These are phyloP conservation scores for Litsea cubeba DNA, from an alignment of 164 flowering plant species.

Conservation along the genomic window DNA sequence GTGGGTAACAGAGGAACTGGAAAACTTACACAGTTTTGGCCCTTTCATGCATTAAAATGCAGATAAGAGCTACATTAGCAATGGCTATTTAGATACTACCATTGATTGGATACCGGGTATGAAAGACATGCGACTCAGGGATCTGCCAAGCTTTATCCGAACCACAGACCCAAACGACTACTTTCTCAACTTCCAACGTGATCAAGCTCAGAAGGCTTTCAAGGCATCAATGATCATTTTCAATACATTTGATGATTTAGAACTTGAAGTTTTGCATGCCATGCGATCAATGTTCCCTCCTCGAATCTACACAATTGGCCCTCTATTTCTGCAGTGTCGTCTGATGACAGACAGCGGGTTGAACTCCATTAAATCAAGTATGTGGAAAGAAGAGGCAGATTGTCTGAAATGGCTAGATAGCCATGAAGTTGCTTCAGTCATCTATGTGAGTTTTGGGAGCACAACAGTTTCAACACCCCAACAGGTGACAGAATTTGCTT, in stretches of 20 bases:
- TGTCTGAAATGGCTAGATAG: slow-evolving; percentile 22
- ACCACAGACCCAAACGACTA: no score
- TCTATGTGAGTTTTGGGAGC: slow-evolving; percentile 29
- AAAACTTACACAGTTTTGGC: background rate
- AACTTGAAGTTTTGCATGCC: background rate
- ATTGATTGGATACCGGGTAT: no score
- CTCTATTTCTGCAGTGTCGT: background rate
- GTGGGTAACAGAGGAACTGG: background rate
- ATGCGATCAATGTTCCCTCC: background rate
- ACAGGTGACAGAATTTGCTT: slow-evolving; percentile 27
- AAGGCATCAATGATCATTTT: background rate
- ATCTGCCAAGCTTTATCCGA: no score
- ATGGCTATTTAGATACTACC: no score
- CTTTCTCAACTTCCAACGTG: no score
- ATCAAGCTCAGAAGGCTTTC: background rate
- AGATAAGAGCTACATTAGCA: no score
- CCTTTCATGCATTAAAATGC: no score
- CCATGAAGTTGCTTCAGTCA: slow-evolving; percentile 15
- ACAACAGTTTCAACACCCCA: slow-evolving; percentile 16
- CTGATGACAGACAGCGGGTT: background rate
- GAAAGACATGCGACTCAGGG: no score
- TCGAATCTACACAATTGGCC: background rate
- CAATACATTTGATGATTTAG: background rate
- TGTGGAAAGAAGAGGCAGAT: slow-evolving; percentile 19
- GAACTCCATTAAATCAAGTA: background rate